Evolutionary conservation across 192 early-diverging fungal genomes (phyloP).

Genomic region (Coemansia sp.): DNA sequence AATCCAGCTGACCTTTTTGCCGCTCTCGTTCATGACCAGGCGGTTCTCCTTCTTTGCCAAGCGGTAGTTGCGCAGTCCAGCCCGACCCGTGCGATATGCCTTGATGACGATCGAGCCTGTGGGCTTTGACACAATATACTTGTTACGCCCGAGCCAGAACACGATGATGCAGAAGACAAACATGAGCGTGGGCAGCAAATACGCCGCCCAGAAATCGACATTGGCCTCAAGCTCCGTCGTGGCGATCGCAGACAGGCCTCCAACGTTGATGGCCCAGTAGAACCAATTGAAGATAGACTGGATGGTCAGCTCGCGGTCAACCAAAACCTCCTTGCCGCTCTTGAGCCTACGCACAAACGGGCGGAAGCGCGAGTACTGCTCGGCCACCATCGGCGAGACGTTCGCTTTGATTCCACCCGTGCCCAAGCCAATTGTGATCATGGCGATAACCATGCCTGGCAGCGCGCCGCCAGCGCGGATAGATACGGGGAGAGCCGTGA

Average conservation of each 20-base stretch:
- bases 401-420: conserved; percentile 80
- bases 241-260: conserved; percentile 58
- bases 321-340: conserved; percentile 60
- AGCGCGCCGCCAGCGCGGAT: conserved; percentile 58
- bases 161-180: conserved; percentile 57
- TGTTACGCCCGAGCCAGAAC: conserved; percentile 55
- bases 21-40: conserved; percentile 25
- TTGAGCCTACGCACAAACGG: conserved; percentile 60
- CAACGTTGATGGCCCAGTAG: conserved; percentile 71
- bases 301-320: conserved; percentile 66
- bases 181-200: conserved; percentile 59
- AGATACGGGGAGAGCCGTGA: conserved; percentile 61
- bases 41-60: conserved; percentile 32
- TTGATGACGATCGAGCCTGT: conserved; percentile 57
- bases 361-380: conserved; percentile 61
- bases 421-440: conserved; percentile 72
- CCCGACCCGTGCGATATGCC: conserved; percentile 40
- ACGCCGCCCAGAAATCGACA: conserved; percentile 59
- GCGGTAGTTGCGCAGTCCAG: conserved; percentile 35
- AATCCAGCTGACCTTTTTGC: conserved; percentile 46
- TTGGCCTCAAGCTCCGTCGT: conserved; percentile 58
- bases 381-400: conserved; percentile 76
- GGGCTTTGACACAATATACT: conserved; percentile 57
- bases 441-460: conserved; percentile 66
- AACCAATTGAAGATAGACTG: conserved; percentile 85